Conservation (phyloP, 345 rosid species). For the Eucalyptus pauciflora region DNA sequence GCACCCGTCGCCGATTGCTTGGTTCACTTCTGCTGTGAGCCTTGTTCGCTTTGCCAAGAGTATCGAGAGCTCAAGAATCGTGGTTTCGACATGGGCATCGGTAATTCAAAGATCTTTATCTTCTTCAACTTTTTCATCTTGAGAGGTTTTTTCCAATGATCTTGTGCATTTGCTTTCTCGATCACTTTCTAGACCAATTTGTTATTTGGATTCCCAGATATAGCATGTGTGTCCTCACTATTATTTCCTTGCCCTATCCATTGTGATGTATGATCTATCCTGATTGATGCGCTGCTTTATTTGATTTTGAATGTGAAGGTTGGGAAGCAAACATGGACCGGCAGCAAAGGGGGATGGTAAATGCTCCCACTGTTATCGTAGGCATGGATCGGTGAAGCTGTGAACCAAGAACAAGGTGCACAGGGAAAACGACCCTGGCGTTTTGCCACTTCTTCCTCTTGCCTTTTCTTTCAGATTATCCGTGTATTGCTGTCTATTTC, state of each 20-base stretch:
- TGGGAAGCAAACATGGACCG: slow-evolving; percentile 42
- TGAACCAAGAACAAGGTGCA: background rate
- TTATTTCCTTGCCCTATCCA: background rate
- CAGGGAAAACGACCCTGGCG: background rate
- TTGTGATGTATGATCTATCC: background rate
- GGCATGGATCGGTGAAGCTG: slow-evolving; percentile 21
- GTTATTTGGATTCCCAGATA: background rate
- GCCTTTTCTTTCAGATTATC: background rate
- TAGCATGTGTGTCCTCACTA: background rate
- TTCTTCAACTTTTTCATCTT: background rate
- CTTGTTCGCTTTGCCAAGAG: slow-evolving; percentile 40
- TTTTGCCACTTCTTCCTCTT: background rate
- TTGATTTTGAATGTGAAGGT: slow-evolving; percentile 8
- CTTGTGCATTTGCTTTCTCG: background rate
- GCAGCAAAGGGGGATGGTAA: slow-evolving; percentile 18
- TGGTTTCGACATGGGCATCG: slow-evolving; percentile 46
- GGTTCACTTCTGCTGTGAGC: slow-evolving; percentile 34
- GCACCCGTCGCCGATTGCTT: slow-evolving; percentile 40
- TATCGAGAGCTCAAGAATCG: slow-evolving; percentile 36
- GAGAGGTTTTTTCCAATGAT: background rate
- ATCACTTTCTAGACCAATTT: background rate
- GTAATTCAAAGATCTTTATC: background rate
- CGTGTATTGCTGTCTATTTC: background rate
- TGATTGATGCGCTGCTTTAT: background rate
- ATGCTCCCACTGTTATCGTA: slow-evolving; percentile 7